These are phyloP conservation scores for Cryptococcus sp. DNA, from an alignment of 1,284 basidiomycete species.

Conservation along the genomic window DNA sequence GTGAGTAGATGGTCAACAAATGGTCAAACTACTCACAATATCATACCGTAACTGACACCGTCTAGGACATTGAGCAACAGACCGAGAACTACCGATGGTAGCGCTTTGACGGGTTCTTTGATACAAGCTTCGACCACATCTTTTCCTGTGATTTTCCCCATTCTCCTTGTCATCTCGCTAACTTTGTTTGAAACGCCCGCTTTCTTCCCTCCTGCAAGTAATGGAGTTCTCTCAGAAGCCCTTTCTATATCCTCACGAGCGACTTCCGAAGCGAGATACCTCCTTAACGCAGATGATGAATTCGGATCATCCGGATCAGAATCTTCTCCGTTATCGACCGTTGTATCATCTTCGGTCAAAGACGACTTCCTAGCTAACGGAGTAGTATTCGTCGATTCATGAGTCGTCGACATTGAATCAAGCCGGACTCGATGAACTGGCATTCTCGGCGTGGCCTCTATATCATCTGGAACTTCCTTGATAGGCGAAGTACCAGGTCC, in stretches of 20 bases:
- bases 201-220: slow-evolving; percentile 8
- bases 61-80: slow-evolving; percentile 87
- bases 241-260: slow-evolving; percentile 9
- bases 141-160: slow-evolving; percentile 32
- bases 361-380: not conserved
- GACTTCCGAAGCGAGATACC: slow-evolving; percentile 16
- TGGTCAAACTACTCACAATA: slow-evolving; percentile 59
- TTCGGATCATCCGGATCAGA: slow-evolving; percentile 4
- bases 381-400: not conserved
- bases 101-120: slow-evolving; percentile 49
- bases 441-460: not conserved
- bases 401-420: slow-evolving; percentile 1
- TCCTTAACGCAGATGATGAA: slow-evolving; percentile 17
- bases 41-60: slow-evolving; percentile 63
- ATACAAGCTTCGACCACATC: slow-evolving; percentile 45
- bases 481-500: not conserved
- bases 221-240: slow-evolving; percentile 22
- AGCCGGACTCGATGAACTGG: not conserved
- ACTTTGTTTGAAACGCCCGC: not conserved
- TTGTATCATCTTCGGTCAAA: not conserved
- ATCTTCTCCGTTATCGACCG: not conserved
- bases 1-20: not conserved
- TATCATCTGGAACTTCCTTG: not conserved
- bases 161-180: slow-evolving; percentile 8
- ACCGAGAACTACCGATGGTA: slow-evolving; percentile 84